Evolutionary conservation across 2,329 filamentous ascomycete genomes (phyloP), one percentile per base, ranked within the genome.

Genomic region (Diaporthe caulivora): DNA sequence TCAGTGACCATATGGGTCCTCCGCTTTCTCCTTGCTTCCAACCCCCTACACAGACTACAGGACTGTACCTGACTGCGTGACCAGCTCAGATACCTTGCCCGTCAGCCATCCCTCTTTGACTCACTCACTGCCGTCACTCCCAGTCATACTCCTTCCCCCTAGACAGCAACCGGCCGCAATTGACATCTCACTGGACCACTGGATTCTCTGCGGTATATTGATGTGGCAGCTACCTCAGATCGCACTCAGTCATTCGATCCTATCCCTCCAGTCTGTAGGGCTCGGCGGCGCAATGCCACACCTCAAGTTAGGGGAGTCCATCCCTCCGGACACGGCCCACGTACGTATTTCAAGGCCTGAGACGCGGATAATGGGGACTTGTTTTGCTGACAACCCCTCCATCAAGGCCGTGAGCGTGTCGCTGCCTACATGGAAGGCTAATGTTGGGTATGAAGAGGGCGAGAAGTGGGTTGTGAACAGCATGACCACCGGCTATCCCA

Each of bases 331-430:
- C 80, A 95, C 93, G 72, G 90, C 92, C 73, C 94, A 96, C 86
- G 93, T 95, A 86, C 85, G 90, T 87, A 73, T n/a, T 55, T 55
- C 74, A 71, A 44, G 34, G 11, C 49, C 34, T 31, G 53, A 29
- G 17, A n/a, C 60, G 37, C 29, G 11, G 42, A 71, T 70, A 4
- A 17, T 13, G 13, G 21, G 15, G 31, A 74, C 47, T 40, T 47
- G 37, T 51, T 29, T 34, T 34, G 55, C 26, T 26, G 29, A 65
- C 62, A 49, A 26, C 29, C 24, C 1, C 9, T 21, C 5, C n/a
- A n/a, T 34, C 26, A 2, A 98, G 95, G 97, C 96, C 76, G 94
- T 98, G 77, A 98, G 96, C 82, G 96, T 98, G 54, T 98, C 97
- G 21, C 86, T 99, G 34, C 97, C 97, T 51, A 97, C 95, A 84